These are phyloP conservation scores for Tulasnella sp. DNA, from an alignment of 768 basidiomycete genomes.

Conservation along the genomic window DNA sequence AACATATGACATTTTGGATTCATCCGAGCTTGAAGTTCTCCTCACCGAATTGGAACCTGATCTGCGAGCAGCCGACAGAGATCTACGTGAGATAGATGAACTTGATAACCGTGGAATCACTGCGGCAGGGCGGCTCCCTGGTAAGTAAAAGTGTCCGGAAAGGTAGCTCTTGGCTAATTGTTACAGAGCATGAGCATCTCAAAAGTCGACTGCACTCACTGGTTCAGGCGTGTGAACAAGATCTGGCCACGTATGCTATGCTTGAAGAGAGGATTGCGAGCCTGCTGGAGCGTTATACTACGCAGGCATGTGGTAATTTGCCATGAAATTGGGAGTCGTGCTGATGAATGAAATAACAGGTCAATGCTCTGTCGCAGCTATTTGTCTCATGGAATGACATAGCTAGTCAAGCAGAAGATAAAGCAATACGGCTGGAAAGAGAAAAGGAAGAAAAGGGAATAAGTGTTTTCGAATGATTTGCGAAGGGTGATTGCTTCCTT, in stretches of 20 bases:
- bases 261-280: constrained; percentile 53
- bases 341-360: constrained; percentile 31
- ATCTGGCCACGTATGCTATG: constrained; percentile 39
- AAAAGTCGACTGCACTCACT: constrained; percentile 55
- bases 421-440: constrained; percentile 43
- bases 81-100: constrained; percentile 62
- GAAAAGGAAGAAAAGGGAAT: constrained; percentile 36
- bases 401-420: constrained; percentile 51
- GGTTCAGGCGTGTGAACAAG: constrained; percentile 45
- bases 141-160: constrained; percentile 26
- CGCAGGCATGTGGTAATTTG: constrained; percentile 38
- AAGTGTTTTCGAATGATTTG: neutral
- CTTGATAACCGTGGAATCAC: constrained; percentile 59
- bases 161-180: neutral
- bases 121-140: constrained; percentile 55
- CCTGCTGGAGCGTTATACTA: constrained; percentile 56
- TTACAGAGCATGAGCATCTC: constrained; percentile 46
- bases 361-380: constrained; percentile 68
- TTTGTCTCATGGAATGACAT: constrained; percentile 80
- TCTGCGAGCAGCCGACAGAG: constrained; percentile 67
- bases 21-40: constrained; percentile 55
- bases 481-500: no score
- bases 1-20: constrained; percentile 50
- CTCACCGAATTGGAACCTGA: constrained; percentile 72
- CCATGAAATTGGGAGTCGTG: no score